Conservation (phyloP, 2,329 filamentous ascomycete genomes). For the Cladosporium sp. region DNA sequence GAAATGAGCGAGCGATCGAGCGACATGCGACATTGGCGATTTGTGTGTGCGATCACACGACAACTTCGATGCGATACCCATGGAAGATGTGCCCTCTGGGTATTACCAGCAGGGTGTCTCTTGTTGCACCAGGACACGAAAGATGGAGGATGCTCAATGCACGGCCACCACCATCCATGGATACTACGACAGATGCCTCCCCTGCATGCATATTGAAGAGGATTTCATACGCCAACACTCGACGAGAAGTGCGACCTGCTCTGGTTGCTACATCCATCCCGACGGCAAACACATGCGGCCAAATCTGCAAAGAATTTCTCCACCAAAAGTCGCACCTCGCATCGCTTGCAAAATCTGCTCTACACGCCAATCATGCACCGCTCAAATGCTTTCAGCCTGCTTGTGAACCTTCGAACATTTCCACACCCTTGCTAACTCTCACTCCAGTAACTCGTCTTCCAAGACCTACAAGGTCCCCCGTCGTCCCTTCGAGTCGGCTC, state of each 20-base stretch:
- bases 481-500: slow-evolving; percentile 98
- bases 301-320: background rate
- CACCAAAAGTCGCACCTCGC: background rate
- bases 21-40: background rate
- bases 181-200: background rate
- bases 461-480: slow-evolving; percentile 99
- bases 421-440: background rate
- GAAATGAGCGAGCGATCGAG: slow-evolving; percentile 1
- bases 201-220: background rate
- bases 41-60: slow-evolving; percentile 1
- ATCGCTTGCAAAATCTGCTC: background rate
- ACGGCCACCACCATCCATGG: background rate
- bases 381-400: slow-evolving; percentile 4
- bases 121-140: background rate
- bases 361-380: background rate
- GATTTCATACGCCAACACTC: no score
- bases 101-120: background rate
- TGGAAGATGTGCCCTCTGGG: background rate
- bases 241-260: background rate
- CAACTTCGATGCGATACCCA: background rate
- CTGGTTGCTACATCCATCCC: background rate
- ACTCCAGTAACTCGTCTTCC: slow-evolving; percentile 66
- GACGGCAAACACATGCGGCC: no score
- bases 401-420: background rate
- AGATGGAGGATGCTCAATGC: background rate